Conservation (phyloP, 140 eudicot genomes). For the Erigeron philadelphicus region DNA sequence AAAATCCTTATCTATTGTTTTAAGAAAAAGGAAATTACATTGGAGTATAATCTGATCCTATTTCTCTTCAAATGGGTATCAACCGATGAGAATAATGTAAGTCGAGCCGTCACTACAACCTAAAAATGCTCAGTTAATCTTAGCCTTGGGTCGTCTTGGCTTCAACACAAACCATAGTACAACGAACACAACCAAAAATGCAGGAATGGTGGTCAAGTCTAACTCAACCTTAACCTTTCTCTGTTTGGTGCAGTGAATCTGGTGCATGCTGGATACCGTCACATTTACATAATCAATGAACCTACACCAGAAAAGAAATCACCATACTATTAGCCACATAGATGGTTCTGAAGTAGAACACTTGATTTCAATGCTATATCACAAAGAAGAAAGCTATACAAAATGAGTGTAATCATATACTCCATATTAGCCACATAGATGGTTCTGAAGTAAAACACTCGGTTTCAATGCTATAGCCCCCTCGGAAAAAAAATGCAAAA, state of each 20-base stretch:
- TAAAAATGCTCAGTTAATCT: slow-evolving; percentile 49
- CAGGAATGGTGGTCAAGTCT: slow-evolving; percentile 76
- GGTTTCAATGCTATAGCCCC: too few relatives aligned
- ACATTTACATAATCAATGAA: slow-evolving; percentile 61
- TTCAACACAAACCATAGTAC: slow-evolving; percentile 60
- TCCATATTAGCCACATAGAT: too few relatives aligned
- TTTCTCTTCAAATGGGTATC: slow-evolving; percentile 29
- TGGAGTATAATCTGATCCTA: slow-evolving; percentile 25
- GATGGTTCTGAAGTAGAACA: not conserved
- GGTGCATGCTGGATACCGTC: slow-evolving; percentile 62
- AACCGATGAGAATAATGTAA: slow-evolving; percentile 3
- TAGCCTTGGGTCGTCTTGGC: slow-evolving; percentile 80
- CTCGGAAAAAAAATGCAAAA: too few relatives aligned
- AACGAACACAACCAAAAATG: slow-evolving; percentile 50
- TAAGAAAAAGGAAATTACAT: slow-evolving; percentile 24
- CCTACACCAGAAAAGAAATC: slow-evolving; percentile 30
- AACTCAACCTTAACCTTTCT: slow-evolving; percentile 70
- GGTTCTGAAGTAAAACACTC: too few relatives aligned
- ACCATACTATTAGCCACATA: not conserved
- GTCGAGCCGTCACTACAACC: slow-evolving; percentile 1
- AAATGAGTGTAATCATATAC: too few relatives aligned
- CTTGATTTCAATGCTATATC: not conserved
- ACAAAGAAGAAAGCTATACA: too few relatives aligned
- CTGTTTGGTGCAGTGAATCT: slow-evolving; percentile 72
- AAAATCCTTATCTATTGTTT: slow-evolving; percentile 18